These are phyloP conservation scores for Colletotrichum sansevieriae DNA, from an alignment of 2,329 filamentous ascomycete genomes.

Conservation along the genomic window DNA sequence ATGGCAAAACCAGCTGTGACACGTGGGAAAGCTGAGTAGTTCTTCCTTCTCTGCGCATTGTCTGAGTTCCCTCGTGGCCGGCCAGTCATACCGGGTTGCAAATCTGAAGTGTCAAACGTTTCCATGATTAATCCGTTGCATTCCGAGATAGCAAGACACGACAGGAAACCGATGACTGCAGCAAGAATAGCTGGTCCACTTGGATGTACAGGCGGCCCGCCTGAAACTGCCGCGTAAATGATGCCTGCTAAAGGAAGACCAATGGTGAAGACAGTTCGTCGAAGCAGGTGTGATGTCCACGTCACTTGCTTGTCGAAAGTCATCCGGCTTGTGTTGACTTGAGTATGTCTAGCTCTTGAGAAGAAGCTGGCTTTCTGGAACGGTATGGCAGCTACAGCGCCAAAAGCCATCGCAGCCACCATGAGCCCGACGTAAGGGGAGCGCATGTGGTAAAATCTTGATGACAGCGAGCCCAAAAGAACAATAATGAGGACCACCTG, in stretches of 20 bases:
- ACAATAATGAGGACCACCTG: constrained; percentile 81
- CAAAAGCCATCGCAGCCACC: constrained; percentile 75
- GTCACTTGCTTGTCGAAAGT: constrained; percentile 73
- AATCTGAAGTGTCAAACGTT: constrained; percentile 83
- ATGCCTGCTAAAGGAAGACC: constrained; percentile 75
- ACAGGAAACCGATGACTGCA: constrained; percentile 76
- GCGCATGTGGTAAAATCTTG: constrained; percentile 73
- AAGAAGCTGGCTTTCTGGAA: constrained; percentile 80
- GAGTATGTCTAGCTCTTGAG: constrained; percentile 71
- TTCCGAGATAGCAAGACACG: constrained; percentile 80
- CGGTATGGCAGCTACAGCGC: constrained; percentile 77
- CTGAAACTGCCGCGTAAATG: constrained; percentile 76
- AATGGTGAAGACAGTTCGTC: constrained; percentile 76
- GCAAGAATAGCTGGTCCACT: constrained; percentile 77
- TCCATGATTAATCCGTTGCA: constrained; percentile 85
- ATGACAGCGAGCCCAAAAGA: constrained; percentile 78
- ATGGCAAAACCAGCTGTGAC: constrained; percentile 79
- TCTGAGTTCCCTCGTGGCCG: constrained; percentile 59
- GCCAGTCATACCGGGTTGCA: constrained; percentile 78
- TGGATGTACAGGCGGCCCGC: constrained; percentile 70
- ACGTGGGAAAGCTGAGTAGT: constrained; percentile 82
- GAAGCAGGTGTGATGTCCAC: constrained; percentile 80
- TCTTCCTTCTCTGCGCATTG: constrained; percentile 65
- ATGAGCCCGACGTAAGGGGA: constrained; percentile 76
- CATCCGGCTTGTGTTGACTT: constrained; percentile 74